Base-by-base conservation (phyloP, 1,284 basidiomycete species). In the Sporisorium reilianum region DNA sequence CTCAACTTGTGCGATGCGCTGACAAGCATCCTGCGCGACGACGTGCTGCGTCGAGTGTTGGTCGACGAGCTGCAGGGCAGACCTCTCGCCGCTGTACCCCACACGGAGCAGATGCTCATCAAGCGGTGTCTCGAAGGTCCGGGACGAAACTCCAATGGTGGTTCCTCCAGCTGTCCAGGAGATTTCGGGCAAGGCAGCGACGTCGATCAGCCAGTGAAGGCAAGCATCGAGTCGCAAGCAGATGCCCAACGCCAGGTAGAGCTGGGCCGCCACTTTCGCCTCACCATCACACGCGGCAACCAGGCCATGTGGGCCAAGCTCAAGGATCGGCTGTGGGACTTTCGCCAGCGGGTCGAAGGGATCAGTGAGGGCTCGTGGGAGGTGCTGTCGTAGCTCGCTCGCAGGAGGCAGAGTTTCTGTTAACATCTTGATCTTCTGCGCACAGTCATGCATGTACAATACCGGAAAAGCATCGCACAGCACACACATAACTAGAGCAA, bases 301-400 rank as follows among this genome's bases (percentile, higher is more conserved):
- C 79, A 81, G 64, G 73, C 73, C 18, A 42, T 73, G 16, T 81
- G 79, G 79, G 79, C 76, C 40, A 81, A 80, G 50, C 64, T 81
- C 41, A 78, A 77, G 61, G 73, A 81, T 32, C 63, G 79, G 3
- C 40, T 77, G 20, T 76, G 77, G 74, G 79, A 81, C 61, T 81
- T 81, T 62, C 71, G 69, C 8, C 76, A 81, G 55, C 60, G 79
- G 16, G 73, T 62, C 0, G 64, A 74, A 41, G 71, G 75, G 16
- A 30, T 69, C n/a, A 62, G 66, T 30, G 69, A 77, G 3, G 75
- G 75, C 0, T 65, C 71, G 5, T 77, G 75, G 75, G 67, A 77
- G 28, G 6, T 68, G 4, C 34, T 71, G 10, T 71, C 64, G 11
- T 75, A 54, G 55, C 14, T 18, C 7, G 22, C 18, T 7, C 2